Evolutionary conservation across 495 filamentous ascomycete genomes (phyloP).

Genomic region (Chaetomium cochliodes): DNA sequence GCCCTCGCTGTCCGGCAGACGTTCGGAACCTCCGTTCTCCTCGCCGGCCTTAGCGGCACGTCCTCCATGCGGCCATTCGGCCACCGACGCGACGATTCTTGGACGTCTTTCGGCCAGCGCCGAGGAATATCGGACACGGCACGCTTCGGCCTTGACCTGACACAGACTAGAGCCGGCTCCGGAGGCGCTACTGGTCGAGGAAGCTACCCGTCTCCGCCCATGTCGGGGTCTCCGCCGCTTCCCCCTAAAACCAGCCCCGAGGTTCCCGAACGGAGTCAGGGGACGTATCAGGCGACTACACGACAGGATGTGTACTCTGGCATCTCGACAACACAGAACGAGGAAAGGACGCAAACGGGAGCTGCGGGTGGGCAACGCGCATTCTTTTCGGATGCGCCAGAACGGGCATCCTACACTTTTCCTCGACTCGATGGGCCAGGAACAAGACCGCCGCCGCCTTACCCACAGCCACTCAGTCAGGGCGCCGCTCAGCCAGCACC

Average conservation of each 20-base stretch:
- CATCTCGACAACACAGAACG: conserved; percentile 44
- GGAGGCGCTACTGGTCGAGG: conserved; percentile 61
- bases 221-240: conserved; percentile 75
- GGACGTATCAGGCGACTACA: conserved; percentile 46
- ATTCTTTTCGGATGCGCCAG: conserved; percentile 42
- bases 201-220: conserved; percentile 77
- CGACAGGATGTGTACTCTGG: conserved; percentile 52
- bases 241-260: conserved; percentile 63
- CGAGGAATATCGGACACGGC: conserved; percentile 63
- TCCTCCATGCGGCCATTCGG: conserved; percentile 52
- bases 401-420: conserved; percentile 41
- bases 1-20: conserved; percentile 28
- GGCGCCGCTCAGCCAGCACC: conserved; percentile 25
- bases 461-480: conserved; percentile 38
- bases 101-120: conserved; percentile 58
- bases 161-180: conserved; percentile 65
- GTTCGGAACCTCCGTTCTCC: conserved; percentile 31
- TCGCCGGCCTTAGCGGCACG: conserved; percentile 28
- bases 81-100: conserved; percentile 44
- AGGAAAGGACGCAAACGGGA: conserved; percentile 36
- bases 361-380: conserved; percentile 39
- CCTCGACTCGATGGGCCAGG: conserved; percentile 41
- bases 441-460: conserved; percentile 36
- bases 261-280: conserved; percentile 57
- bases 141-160: conserved; percentile 67